These are phyloP conservation scores for Moesziomyces sp. DNA, from an alignment of 1,284 basidiomycete genomes.

Conservation along the genomic window DNA sequence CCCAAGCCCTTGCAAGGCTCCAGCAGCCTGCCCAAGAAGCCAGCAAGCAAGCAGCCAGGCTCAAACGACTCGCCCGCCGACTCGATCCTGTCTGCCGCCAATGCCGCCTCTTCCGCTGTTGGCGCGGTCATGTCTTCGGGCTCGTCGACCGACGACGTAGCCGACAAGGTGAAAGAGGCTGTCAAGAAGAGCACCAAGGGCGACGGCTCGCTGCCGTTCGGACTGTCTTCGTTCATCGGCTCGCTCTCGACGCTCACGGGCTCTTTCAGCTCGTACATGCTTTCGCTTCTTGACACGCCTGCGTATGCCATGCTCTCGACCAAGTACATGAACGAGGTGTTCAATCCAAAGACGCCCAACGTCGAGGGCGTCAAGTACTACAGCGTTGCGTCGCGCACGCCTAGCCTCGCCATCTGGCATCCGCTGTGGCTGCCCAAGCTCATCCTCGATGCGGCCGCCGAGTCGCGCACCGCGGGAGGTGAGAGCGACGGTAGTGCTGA, in stretches of 20 bases:
- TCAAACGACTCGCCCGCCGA: slow-evolving; percentile 15
- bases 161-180: slow-evolving; percentile 34
- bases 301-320: slow-evolving; percentile 96
- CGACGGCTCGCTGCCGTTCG: slow-evolving; percentile 35
- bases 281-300: slow-evolving; percentile 94
- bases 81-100: slow-evolving; percentile 13
- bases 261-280: slow-evolving; percentile 84
- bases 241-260: slow-evolving; percentile 73
- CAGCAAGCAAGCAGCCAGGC: slow-evolving; percentile 1
- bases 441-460: slow-evolving; percentile 79
- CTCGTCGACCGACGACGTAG: slow-evolving; percentile 4
- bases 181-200: slow-evolving; percentile 30
- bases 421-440: slow-evolving; percentile 97
- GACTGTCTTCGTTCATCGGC: slow-evolving; percentile 43
- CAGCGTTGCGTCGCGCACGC: slow-evolving; percentile 83
- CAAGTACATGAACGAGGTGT: slow-evolving; percentile 81
- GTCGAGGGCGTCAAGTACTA: slow-evolving; percentile 86
- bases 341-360: slow-evolving; percentile 92
- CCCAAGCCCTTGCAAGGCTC: slow-evolving; percentile 44
- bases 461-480: slow-evolving; percentile 54
- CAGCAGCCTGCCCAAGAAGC: slow-evolving; percentile 23
- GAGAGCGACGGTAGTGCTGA: slow-evolving; percentile 65
- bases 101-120: slow-evolving; percentile 27
- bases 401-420: slow-evolving; percentile 83
- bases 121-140: slow-evolving; percentile 3